Conservation (phyloP, 202 grass and related monocot genomes). For the Hordeum pubiflorum region DNA sequence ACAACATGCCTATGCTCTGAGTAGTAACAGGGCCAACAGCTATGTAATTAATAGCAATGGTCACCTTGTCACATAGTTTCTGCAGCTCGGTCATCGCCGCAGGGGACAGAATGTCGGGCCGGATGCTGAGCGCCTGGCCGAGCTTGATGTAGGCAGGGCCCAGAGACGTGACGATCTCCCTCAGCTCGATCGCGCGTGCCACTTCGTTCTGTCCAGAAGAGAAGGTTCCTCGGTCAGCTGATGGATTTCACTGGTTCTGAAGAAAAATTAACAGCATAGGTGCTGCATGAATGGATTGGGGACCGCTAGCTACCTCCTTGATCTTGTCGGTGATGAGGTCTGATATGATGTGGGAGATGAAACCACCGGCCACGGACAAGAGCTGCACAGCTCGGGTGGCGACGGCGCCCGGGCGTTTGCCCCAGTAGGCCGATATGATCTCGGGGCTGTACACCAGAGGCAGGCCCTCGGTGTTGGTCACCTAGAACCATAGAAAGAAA, state of each 20-base stretch:
- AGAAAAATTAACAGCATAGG: neutral
- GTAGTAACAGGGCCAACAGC: neutral
- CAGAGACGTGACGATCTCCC: conserved; percentile 92
- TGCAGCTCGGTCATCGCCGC: conserved; percentile 91
- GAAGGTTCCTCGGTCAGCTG: neutral
- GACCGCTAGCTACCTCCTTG: conserved; percentile 58
- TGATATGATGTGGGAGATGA: conserved; percentile 72
- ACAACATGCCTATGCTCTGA: neutral
- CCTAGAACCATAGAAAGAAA: too few species aligned
- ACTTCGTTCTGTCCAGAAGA: conserved; percentile 60
- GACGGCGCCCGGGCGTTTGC: conserved; percentile 60
- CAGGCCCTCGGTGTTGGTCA: conserved; percentile 54
- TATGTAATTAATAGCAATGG: neutral
- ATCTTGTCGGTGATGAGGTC: conserved; percentile 75
- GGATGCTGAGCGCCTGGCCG: conserved; percentile 86
- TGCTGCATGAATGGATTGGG: neutral
- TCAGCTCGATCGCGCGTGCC: conserved; percentile 71
- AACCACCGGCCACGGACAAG: conserved; percentile 82
- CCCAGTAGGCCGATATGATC: conserved; percentile 81
- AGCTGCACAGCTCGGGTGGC: conserved; percentile 73
- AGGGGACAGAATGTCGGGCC: conserved; percentile 90
- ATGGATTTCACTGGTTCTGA: too few species aligned
- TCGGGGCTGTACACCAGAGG: conserved; percentile 88
- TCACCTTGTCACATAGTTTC: conserved; percentile 92
- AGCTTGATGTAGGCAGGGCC: conserved; percentile 99